phyloP scores from a whole-genome alignment of 2,329 filamentous ascomycete species.

The Penicillium sp. region DNA sequence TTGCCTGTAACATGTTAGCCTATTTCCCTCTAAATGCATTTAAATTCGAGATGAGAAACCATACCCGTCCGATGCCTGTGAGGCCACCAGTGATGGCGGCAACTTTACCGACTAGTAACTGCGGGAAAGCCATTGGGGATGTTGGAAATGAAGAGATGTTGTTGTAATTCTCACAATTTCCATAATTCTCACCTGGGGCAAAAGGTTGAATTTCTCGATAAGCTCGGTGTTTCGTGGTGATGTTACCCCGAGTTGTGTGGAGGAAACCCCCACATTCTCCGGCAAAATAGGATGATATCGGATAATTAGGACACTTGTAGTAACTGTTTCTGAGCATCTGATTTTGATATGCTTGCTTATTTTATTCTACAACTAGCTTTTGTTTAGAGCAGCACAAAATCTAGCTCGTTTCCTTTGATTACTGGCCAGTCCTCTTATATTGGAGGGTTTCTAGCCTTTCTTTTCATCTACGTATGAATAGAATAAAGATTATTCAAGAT shows the following conservation, averaged over 20 bases:
- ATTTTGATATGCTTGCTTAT: not conserved
- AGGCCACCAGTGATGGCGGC: conserved; percentile 84
- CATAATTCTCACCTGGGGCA: not conserved
- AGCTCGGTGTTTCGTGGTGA: conserved; percentile 31
- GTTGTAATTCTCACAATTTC: not conserved
- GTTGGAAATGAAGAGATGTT: not conserved
- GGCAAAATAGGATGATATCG: conserved; percentile 1
- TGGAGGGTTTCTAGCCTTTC: too few species aligned
- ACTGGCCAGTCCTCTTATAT: too few species aligned
- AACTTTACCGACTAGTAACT: conserved; percentile 68
- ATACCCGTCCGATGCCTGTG: conserved; percentile 73
- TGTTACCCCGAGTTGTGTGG: conserved; percentile 30
- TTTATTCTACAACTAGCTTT: not conserved
- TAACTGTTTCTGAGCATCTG: not conserved
- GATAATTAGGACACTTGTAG: not conserved
- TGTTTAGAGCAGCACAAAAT: too few species aligned
- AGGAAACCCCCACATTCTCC: conserved; percentile 17
- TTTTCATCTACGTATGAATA: too few species aligned
- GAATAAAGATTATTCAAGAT: too few species aligned
- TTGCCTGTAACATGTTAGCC: conserved; percentile 52
- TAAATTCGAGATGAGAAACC: not conserved
- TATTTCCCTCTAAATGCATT: not conserved
- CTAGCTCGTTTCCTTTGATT: too few species aligned
- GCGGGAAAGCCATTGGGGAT: conserved; percentile 31
- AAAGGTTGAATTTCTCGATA: conserved; percentile 15